These are phyloP conservation scores for Zanthoxylum bungeanum DNA, from an alignment of 345 rosid genomes.

Conservation along the genomic window DNA sequence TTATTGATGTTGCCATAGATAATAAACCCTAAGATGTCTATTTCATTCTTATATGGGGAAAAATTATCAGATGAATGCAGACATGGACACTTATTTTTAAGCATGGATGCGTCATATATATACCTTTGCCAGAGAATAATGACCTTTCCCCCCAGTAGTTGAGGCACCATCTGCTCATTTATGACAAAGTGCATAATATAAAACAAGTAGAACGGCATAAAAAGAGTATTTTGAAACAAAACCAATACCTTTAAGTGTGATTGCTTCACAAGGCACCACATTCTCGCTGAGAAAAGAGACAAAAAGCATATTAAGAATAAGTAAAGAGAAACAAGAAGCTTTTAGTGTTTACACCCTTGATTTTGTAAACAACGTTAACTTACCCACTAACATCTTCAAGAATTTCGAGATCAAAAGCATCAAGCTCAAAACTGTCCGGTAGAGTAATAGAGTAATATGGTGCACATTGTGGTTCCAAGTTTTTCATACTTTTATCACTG, in stretches of 20 bases:
- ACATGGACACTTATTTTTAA: not conserved
- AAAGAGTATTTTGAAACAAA: slow-evolving; percentile 3
- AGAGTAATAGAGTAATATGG: slow-evolving; percentile 44
- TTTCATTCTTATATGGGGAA: too few relatives aligned
- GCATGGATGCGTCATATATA: not conserved
- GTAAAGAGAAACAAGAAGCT: slow-evolving; percentile 10
- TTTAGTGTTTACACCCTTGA: not conserved
- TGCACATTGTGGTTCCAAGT: slow-evolving; percentile 19
- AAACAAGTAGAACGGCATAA: not conserved
- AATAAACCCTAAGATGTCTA: not conserved
- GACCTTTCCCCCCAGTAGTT: slow-evolving; percentile 27
- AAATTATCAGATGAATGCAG: not conserved
- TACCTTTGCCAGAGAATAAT: slow-evolving; percentile 48
- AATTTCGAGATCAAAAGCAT: slow-evolving; percentile 88
- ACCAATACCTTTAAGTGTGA: slow-evolving; percentile 66
- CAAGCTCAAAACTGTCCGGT: slow-evolving; percentile 80
- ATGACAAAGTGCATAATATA: not conserved
- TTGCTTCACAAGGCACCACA: slow-evolving; percentile 51
- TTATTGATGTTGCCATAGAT: too few relatives aligned
- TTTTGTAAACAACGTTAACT: slow-evolving; percentile 22
- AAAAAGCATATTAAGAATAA: slow-evolving; percentile 19
- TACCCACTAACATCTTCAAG: slow-evolving; percentile 62
- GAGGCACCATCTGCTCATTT: slow-evolving; percentile 46
- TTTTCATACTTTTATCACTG: slow-evolving; percentile 30
- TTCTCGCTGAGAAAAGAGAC: slow-evolving; percentile 41